These are phyloP conservation scores for Fabrea salina DNA, from an alignment of 169 alveolate species.

Conservation along the genomic window DNA sequence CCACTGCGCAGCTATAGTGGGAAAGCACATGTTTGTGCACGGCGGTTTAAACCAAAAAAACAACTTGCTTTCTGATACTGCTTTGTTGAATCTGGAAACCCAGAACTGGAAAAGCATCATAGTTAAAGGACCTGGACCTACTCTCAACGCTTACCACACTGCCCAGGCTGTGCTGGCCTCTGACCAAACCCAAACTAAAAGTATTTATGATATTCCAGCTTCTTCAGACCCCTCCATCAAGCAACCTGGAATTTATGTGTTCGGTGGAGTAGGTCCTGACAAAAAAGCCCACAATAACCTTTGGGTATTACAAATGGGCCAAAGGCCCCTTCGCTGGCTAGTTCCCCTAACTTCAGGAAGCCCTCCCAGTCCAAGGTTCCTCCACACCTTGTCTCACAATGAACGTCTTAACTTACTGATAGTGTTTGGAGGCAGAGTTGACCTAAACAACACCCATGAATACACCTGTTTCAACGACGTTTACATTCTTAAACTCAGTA, in stretches of 20 bases:
- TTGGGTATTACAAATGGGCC: constrained; percentile 7
- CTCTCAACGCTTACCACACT: constrained; percentile 18
- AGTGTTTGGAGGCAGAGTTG: constrained; percentile 31
- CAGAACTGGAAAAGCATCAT: neutral
- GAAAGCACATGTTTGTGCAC: constrained; percentile 27
- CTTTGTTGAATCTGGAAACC: constrained; percentile 3
- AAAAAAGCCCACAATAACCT: constrained; percentile 3
- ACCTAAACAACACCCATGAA: neutral
- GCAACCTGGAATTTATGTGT: constrained; percentile 25
- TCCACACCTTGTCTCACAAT: constrained; percentile 8
- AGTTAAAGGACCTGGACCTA: neutral
- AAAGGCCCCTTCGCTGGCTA: constrained; percentile 14
- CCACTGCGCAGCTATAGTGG: constrained; percentile 9
- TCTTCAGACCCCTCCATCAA: neutral
- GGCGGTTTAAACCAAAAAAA: constrained; percentile 34
- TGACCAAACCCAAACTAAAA: neutral
- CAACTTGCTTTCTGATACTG: constrained; percentile 9
- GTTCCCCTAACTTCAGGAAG: neutral
- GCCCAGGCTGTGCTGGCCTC: neutral
- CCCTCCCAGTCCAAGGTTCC: constrained; percentile 17
- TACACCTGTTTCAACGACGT: constrained; percentile 31
- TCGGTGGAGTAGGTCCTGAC: constrained; percentile 27
- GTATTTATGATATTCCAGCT: neutral
- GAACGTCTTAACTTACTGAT: neutral
- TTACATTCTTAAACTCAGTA: neutral